phyloP scores from a whole-genome alignment of 148 eudicot species.

The Oxyria digyna region DNA sequence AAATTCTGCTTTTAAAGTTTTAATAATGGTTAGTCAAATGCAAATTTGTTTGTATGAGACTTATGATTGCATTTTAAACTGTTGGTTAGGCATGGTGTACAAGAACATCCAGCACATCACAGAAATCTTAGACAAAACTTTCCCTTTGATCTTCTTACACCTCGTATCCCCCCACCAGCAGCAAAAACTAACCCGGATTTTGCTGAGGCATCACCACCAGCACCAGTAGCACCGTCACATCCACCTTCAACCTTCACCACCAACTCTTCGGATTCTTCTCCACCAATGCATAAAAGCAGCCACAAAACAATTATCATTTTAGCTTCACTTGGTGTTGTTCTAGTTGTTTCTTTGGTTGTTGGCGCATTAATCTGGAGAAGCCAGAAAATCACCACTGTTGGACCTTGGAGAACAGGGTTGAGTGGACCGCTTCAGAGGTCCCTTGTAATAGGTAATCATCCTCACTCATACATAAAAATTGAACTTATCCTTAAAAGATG shows the following conservation, averaged over 20 bases:
- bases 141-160: neutral
- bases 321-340: conserved; percentile 21
- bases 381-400: conserved; percentile 28
- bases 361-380: conserved; percentile 27
- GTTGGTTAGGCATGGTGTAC: neutral
- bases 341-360: conserved; percentile 16
- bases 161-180: no score
- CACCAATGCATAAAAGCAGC: neutral
- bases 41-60: neutral
- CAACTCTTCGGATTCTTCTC: neutral
- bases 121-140: neutral
- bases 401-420: conserved; percentile 59
- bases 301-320: neutral
- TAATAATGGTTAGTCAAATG: no score
- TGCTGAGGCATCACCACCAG: neutral
- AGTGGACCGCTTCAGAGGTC: conserved; percentile 79
- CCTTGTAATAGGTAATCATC: conserved; percentile 51
- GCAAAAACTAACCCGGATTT: neutral
- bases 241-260: neutral
- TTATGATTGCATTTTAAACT: neutral
- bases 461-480: neutral
- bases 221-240: neutral
- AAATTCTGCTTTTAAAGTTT: no score
- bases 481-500: no score
- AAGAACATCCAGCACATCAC: neutral